Evolutionary conservation across 331 rosid species (phyloP).

Genomic region (Dryas integrifolia): DNA sequence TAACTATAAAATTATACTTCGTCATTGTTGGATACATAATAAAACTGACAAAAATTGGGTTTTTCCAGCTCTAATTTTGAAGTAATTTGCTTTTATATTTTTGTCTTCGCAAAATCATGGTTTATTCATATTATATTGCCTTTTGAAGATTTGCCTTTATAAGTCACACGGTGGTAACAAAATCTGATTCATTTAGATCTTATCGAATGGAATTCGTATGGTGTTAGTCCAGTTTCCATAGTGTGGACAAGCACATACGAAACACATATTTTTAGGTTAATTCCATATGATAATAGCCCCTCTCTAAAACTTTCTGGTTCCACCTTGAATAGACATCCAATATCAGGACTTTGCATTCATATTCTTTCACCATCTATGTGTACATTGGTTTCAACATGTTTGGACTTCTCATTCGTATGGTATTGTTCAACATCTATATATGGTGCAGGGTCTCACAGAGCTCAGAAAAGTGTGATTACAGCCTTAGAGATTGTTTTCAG

Average conservation of each 20-base stretch:
- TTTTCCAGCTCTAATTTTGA: not conserved
- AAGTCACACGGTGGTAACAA: not conserved
- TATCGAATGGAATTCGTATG: not conserved
- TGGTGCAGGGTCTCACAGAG: constrained; percentile 45
- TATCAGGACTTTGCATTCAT: not conserved
- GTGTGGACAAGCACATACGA: too few relatives aligned
- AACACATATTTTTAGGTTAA: not conserved
- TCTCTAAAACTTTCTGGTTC: not conserved
- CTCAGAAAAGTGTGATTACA: constrained; percentile 39
- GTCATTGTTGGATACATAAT: not conserved
- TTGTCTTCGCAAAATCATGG: not conserved
- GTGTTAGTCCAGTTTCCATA: too few relatives aligned
- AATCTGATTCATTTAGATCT: not conserved
- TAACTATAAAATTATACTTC: not conserved
- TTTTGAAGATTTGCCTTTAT: not conserved
- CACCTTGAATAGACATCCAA: not conserved
- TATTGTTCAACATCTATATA: not conserved
- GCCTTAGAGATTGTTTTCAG: constrained; percentile 38
- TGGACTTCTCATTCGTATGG: not conserved
- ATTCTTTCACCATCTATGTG: not conserved
- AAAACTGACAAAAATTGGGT: not conserved
- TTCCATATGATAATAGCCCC: not conserved
- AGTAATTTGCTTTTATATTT: not conserved
- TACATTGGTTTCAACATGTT: not conserved
- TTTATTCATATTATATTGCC: not conserved